These are phyloP conservation scores for Hanseniaspora guilliermondii DNA, from an alignment of 805 yeast species.

Conservation along the genomic window DNA sequence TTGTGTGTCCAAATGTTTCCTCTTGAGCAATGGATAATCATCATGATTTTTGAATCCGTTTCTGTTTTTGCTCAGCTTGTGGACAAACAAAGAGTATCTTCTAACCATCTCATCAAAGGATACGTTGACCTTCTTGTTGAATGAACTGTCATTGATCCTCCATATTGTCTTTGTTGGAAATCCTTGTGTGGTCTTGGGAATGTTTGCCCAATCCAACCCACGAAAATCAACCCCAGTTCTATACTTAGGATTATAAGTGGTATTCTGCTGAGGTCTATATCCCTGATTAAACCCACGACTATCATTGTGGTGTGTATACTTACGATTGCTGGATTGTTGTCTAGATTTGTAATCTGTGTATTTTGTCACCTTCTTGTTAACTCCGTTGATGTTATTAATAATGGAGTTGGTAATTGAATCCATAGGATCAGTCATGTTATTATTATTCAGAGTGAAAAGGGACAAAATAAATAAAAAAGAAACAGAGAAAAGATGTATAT, in stretches of 20 bases:
- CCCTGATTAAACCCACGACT: too few relatives aligned
- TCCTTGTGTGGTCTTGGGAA: not conserved
- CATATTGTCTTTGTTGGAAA: not conserved
- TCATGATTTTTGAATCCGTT: not conserved
- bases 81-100: constrained; percentile 7
- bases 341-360: not conserved
- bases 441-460: too few relatives aligned
- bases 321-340: not conserved
- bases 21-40: not conserved
- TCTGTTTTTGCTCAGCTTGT: constrained; percentile 1
- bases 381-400: constrained; percentile 2
- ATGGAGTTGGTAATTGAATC: constrained; percentile 7
- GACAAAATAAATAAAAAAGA: not conserved
- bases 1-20: not conserved
- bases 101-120: constrained; percentile 9
- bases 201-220: not conserved
- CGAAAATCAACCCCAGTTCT: constrained; percentile 8
- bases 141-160: not conserved
- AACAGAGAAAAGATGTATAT: too few relatives aligned
- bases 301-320: not conserved
- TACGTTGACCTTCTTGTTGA: not conserved
- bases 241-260: not conserved
- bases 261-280: not conserved
- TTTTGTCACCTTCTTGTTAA: not conserved
- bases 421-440: not conserved